phyloP scores from a whole-genome alignment of 805 yeast species.

The Saccharomycopsis sp. region DNA sequence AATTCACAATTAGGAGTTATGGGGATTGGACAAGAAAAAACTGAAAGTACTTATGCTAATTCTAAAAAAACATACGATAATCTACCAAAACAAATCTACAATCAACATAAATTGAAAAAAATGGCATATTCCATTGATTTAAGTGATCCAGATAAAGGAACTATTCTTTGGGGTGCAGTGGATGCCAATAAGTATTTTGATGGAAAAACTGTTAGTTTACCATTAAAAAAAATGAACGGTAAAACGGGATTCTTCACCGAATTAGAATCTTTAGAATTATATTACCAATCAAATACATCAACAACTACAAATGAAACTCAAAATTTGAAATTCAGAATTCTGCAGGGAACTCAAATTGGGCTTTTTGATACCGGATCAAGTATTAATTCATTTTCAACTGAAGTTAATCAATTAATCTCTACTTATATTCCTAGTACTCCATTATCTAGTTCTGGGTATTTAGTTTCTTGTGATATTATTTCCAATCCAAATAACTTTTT shows the following conservation, averaged over 20 bases:
- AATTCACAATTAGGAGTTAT: constrained; percentile 60
- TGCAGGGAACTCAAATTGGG: constrained; percentile 5
- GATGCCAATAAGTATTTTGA: constrained; percentile 45
- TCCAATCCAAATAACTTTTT: constrained; percentile 10
- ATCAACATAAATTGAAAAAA: constrained; percentile 44
- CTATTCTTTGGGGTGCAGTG: constrained; percentile 60
- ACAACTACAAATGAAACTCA: neutral
- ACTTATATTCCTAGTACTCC: constrained; percentile 5
- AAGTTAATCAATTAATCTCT: neutral
- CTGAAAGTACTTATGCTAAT: constrained; percentile 48
- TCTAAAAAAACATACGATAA: constrained; percentile 38
- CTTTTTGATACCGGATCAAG: constrained; percentile 15
- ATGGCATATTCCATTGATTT: constrained; percentile 55
- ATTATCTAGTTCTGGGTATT: constrained; percentile 3
- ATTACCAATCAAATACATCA: neutral
- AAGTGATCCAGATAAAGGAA: constrained; percentile 30
- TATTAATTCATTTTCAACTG: constrained; percentile 5
- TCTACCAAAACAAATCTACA: constrained; percentile 50
- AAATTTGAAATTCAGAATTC: too few relatives aligned
- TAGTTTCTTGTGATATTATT: constrained; percentile 9
- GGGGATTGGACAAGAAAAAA: constrained; percentile 59
- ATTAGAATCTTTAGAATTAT: constrained; percentile 3
- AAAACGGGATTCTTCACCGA: constrained; percentile 9
- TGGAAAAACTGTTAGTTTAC: too few relatives aligned
- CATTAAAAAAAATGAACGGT: too few relatives aligned